Evolutionary conservation across 192 early-diverging fungal species (phyloP).

Genomic region (Coemansia sp.): DNA sequence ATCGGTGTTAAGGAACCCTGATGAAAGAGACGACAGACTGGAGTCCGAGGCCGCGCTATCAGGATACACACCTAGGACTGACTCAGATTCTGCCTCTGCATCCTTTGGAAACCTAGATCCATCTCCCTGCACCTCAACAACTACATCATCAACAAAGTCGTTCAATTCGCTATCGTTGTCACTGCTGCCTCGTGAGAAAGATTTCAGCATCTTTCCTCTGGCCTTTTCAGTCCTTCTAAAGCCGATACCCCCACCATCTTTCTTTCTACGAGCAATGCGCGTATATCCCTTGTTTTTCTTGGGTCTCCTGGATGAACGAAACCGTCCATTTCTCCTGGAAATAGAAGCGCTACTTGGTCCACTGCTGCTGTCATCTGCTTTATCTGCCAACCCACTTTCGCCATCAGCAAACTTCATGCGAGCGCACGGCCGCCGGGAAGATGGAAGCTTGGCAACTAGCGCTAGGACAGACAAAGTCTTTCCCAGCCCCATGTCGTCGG

Average conservation of each 20-base stretch:
- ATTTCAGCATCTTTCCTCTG: constrained; percentile 1
- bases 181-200: background rate
- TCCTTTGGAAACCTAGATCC: background rate
- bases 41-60: constrained; percentile 10
- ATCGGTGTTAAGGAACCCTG: background rate
- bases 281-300: constrained; percentile 1
- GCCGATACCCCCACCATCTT: background rate
- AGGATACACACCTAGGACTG: background rate
- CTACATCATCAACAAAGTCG: constrained; percentile 17
- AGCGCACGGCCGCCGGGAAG: constrained; percentile 11
- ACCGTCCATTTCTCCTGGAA: background rate
- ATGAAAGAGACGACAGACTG: background rate
- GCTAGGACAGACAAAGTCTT: constrained; percentile 49
- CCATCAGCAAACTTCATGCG: constrained; percentile 41
- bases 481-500: constrained; percentile 55
- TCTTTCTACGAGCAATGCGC: constrained; percentile 13
- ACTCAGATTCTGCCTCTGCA: background rate
- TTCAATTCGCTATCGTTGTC: constrained; percentile 33
- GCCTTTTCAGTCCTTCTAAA: background rate
- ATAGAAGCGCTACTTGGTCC: background rate
- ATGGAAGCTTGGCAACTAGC: constrained; percentile 24
- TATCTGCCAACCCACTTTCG: background rate
- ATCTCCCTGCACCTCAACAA: background rate
- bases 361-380: background rate
- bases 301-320: background rate